Evolutionary conservation across 768 basidiomycete genomes (phyloP).

Genomic region (Termitomyces sp.): DNA sequence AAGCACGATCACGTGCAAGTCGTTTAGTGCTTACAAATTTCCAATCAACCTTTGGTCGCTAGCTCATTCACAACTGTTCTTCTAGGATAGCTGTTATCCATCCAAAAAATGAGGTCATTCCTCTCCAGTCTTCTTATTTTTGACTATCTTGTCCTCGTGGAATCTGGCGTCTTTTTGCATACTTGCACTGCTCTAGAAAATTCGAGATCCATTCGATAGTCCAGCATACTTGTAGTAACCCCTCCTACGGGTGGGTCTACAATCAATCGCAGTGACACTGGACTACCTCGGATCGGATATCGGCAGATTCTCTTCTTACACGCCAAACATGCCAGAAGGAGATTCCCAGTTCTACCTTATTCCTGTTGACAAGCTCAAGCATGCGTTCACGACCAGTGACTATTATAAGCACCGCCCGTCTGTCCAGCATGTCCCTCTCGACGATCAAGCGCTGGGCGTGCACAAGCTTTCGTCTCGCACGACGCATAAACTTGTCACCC

Average conservation of each 20-base stretch:
- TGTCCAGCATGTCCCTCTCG: slow-evolving; percentile 25
- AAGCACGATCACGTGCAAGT: too few species aligned
- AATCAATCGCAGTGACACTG: not conserved
- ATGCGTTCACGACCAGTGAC: slow-evolving; percentile 39
- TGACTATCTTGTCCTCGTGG: too few species aligned
- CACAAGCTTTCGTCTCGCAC: slow-evolving; percentile 40
- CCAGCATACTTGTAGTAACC: too few species aligned
- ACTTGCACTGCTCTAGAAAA: too few species aligned
- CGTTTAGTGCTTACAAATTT: too few species aligned
- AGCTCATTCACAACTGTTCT: too few species aligned
- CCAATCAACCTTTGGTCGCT: too few species aligned
- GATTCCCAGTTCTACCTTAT: not conserved
- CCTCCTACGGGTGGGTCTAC: not conserved
- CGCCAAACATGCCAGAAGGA: not conserved
- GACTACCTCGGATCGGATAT: not conserved
- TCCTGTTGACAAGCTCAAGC: slow-evolving; percentile 16
- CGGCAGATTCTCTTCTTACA: not conserved
- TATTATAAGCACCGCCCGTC: slow-evolving; percentile 15
- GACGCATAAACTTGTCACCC: slow-evolving; percentile 25
- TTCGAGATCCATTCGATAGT: too few species aligned
- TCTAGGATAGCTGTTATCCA: too few species aligned
- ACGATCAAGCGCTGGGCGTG: slow-evolving; percentile 43
- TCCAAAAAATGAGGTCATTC: too few species aligned
- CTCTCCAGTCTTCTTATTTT: too few species aligned
- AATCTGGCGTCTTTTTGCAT: too few species aligned